phyloP scores from a whole-genome alignment of 1,284 basidiomycete genomes.

The Ganoderma boninense region DNA sequence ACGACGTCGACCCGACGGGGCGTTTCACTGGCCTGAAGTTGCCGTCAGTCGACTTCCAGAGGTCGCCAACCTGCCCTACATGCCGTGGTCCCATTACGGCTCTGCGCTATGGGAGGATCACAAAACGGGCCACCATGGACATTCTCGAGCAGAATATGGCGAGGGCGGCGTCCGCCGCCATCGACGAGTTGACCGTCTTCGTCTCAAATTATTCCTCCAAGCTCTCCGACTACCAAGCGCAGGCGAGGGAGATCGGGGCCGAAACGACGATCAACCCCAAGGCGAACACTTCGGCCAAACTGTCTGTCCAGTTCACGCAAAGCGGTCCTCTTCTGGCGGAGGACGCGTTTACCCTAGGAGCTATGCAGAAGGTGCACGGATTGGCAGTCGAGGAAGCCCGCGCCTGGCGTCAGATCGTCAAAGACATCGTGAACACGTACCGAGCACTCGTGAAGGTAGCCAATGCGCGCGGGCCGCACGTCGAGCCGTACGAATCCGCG shows the following conservation, averaged over 20 bases:
- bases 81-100: constrained; percentile 60
- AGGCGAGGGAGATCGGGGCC: constrained; percentile 21
- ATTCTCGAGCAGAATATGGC: constrained; percentile 71
- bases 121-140: constrained; percentile 68
- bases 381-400: constrained; percentile 35
- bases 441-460: constrained; percentile 47
- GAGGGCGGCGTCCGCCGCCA: constrained; percentile 51
- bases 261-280: neutral
- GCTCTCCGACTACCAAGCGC: constrained; percentile 13
- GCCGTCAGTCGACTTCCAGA: constrained; percentile 52
- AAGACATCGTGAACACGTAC: constrained; percentile 48
- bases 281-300: neutral
- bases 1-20: constrained; percentile 47
- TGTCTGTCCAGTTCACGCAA: neutral
- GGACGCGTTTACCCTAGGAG: constrained; percentile 5
- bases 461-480: constrained; percentile 55
- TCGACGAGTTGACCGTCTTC: constrained; percentile 21
- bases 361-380: constrained; percentile 29
- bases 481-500: constrained; percentile 60
- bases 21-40: constrained; percentile 52
- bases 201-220: constrained; percentile 15
- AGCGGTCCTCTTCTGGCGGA: constrained; percentile 21
- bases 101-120: constrained; percentile 65
- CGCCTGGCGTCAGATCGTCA: constrained; percentile 48
- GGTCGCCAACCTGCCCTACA: constrained; percentile 63